These are phyloP conservation scores for Spirogloea muscicola DNA, from an alignment of 139 green algal species.

Conservation along the genomic window DNA sequence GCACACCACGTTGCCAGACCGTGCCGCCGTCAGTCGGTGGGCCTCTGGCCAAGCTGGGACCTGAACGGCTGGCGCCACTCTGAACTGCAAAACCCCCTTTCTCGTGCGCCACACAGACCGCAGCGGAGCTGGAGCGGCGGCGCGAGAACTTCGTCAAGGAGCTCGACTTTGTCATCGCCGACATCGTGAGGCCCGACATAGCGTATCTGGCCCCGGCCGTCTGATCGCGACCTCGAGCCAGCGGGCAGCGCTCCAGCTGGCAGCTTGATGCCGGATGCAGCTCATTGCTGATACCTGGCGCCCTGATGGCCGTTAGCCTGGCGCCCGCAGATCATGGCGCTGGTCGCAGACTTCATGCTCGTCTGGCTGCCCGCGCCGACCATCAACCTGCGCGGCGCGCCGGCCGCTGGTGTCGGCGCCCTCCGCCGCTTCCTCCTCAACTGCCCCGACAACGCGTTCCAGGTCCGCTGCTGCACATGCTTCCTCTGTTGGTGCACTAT, in stretches of 20 bases:
- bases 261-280: background rate
- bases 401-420: background rate
- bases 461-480: slow-evolving; percentile 60
- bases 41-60: no score
- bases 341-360: slow-evolving; percentile 98
- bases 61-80: no score
- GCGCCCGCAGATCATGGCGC: slow-evolving; percentile 76
- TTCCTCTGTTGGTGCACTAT: no score
- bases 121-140: slow-evolving; percentile 82
- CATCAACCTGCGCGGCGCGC: slow-evolving; percentile 41
- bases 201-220: background rate
- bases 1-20: no score
- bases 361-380: slow-evolving; percentile 95
- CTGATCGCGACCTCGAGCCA: background rate
- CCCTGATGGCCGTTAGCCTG: background rate
- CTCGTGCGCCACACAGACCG: slow-evolving; percentile 25
- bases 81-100: no score
- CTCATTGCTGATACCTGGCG: background rate
- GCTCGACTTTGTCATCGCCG: slow-evolving; percentile 93
- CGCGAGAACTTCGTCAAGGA: slow-evolving; percentile 65
- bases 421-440: slow-evolving; percentile 61
- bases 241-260: background rate
- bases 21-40: no score
- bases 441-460: slow-evolving; percentile 97
- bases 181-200: slow-evolving; percentile 58